Conservation (phyloP, 805 yeast species). For the Yamadazyma akitaensis region DNA sequence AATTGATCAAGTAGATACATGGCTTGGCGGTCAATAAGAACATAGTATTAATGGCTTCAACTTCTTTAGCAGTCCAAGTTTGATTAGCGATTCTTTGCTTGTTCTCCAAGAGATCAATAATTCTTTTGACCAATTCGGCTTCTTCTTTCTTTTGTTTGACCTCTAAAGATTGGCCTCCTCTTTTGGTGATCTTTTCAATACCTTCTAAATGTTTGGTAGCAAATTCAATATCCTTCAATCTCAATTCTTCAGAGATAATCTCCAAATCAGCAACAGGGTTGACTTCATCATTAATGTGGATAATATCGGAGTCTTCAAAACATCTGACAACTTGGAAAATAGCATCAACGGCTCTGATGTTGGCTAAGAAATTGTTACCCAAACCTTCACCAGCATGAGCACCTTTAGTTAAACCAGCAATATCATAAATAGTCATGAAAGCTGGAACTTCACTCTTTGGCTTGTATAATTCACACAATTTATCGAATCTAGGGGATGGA, state of each 20-base stretch:
- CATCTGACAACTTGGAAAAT: slow-evolving; percentile 96
- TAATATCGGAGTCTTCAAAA: slow-evolving; percentile 96
- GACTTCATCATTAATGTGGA: slow-evolving; percentile 62
- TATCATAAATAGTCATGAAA: slow-evolving; percentile 87
- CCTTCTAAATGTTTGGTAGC: slow-evolving; percentile 77
- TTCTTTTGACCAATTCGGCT: slow-evolving; percentile 66
- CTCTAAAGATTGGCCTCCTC: slow-evolving; percentile 88
- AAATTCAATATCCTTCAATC: slow-evolving; percentile 95
- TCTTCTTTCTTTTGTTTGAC: slow-evolving; percentile 87
- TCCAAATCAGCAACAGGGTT: slow-evolving; percentile 93
- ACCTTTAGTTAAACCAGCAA: slow-evolving; percentile 97
- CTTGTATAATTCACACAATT: slow-evolving; percentile 65
- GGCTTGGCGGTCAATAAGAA: slow-evolving; percentile 93
- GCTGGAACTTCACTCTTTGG: slow-evolving; percentile 91
- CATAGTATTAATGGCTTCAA: slow-evolving; percentile 84
- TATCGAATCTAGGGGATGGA: slow-evolving; percentile 85
- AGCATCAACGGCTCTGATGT: slow-evolving; percentile 97
- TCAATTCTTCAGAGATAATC: slow-evolving; percentile 85
- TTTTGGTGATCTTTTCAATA: slow-evolving; percentile 73
- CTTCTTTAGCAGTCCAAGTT: slow-evolving; percentile 86
- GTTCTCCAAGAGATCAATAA: slow-evolving; percentile 72
- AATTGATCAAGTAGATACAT: slow-evolving; percentile 85
- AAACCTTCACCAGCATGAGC: slow-evolving; percentile 96
- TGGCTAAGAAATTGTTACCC: slow-evolving; percentile 95
- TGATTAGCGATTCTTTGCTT: slow-evolving; percentile 89